A percentile compares a stretch with the other conserved stretches of the same genome.
These are phyloP conservation scores for Scutellaria barbata DNA, from an alignment of 257 asterid genomes.

Conservation along the genomic window DNA sequence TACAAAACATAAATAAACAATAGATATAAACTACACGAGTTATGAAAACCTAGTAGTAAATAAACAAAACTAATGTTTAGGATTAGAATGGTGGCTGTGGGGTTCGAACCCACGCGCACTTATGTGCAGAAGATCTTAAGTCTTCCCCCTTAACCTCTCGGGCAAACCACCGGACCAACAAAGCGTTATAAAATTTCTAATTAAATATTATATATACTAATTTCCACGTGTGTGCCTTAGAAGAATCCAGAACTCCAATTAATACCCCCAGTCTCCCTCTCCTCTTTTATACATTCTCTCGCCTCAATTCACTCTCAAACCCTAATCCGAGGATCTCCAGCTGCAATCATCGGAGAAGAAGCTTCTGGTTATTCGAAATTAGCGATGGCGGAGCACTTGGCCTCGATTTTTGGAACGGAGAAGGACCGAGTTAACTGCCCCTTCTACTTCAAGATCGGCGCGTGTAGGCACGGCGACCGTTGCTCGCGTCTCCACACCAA, in stretches of 20 bases:
- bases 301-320: constrained; percentile 11
- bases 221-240: neutral
- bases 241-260: constrained; percentile 39
- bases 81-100: constrained; percentile 73
- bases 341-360: neutral
- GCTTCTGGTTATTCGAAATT: neutral
- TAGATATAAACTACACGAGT: too few species aligned
- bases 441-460: constrained; percentile 95
- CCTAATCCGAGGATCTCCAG: constrained; percentile 31
- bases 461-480: constrained; percentile 96
- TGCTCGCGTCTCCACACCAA: constrained; percentile 94
- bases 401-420: constrained; percentile 90
- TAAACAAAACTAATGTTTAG: too few species aligned
- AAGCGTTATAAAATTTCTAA: rapidly evolving
- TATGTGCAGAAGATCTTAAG: constrained; percentile 85
- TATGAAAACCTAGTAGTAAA: too few species aligned
- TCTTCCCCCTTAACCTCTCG: constrained; percentile 70
- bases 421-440: constrained; percentile 95
- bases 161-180: constrained; percentile 64
- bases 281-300: neutral
- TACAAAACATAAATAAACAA: too few species aligned
- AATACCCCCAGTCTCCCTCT: neutral
- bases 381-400: constrained; percentile 89
- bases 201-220: neutral
- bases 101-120: constrained; percentile 97